Percentiles rank a stretch among this genome's conserved stretches.
These are phyloP conservation scores for Allomyces arbusculus DNA, from an alignment of 192 early-diverging fungal genomes.

Conservation along the genomic window DNA sequence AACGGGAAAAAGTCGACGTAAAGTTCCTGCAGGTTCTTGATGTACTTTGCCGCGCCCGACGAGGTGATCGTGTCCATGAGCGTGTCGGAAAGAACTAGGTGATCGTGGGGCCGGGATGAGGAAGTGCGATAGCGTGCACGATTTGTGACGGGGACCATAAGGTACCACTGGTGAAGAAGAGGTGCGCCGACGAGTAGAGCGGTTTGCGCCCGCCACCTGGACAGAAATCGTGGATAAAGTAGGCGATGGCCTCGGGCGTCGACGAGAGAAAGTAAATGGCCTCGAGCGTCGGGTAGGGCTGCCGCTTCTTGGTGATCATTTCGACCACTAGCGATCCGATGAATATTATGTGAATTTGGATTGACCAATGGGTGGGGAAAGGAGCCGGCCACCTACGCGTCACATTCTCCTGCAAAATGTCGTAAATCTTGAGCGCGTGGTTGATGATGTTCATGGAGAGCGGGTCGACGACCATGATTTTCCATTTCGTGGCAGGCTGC, in stretches of 20 bases:
- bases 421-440: slow-evolving; percentile 54
- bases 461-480: slow-evolving; percentile 61
- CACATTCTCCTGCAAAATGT: slow-evolving; percentile 51
- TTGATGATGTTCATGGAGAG: slow-evolving; percentile 49
- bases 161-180: neutral
- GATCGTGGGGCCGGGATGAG: too few relatives aligned
- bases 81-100: slow-evolving; percentile 33
- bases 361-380: too few relatives aligned
- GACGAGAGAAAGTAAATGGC: slow-evolving; percentile 37
- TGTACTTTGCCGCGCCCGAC: slow-evolving; percentile 28
- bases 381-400: neutral
- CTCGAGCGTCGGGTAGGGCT: slow-evolving; percentile 29
- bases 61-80: slow-evolving; percentile 36
- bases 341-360: too few relatives aligned
- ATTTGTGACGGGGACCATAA: too few relatives aligned
- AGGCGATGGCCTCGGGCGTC: slow-evolving; percentile 14
- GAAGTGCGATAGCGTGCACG: too few relatives aligned
- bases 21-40: slow-evolving; percentile 51
- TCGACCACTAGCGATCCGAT: slow-evolving; percentile 19
- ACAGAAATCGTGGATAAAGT: slow-evolving; percentile 25
- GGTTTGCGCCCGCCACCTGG: slow-evolving; percentile 12
- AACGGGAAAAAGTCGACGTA: slow-evolving; percentile 57
- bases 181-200: slow-evolving; percentile 22
- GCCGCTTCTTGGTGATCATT: slow-evolving; percentile 19
- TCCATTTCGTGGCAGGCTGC: slow-evolving; percentile 53